These are phyloP conservation scores for Xylariaceae sp. DNA, from an alignment of 2,329 filamentous ascomycete species.

Conservation along the genomic window DNA sequence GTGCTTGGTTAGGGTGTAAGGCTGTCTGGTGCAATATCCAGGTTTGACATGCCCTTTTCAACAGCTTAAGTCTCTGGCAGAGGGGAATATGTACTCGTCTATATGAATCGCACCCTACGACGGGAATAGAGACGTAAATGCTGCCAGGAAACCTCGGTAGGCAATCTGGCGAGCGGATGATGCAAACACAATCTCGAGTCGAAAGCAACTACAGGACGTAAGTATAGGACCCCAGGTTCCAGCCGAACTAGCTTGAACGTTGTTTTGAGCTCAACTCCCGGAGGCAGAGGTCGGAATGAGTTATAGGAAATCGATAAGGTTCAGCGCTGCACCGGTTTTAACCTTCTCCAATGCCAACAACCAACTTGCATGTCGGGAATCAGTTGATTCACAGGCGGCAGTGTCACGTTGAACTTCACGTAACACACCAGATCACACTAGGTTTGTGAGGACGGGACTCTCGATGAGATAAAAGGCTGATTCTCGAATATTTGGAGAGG, in stretches of 20 bases:
- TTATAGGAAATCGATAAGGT: constrained; percentile 4
- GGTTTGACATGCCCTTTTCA: neutral
- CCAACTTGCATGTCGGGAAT: neutral
- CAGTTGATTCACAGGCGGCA: neutral
- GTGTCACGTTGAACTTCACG: constrained; percentile 11
- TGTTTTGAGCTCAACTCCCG: constrained; percentile 7
- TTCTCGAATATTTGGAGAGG: constrained; percentile 15
- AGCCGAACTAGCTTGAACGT: constrained; percentile 14
- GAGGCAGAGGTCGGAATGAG: constrained; percentile 7
- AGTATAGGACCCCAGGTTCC: neutral
- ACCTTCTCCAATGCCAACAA: neutral
- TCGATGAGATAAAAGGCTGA: constrained; percentile 19
- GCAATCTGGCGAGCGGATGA: constrained; percentile 14
- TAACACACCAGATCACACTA: constrained; percentile 3
- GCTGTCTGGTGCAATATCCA: neutral
- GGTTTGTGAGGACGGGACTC: neutral
- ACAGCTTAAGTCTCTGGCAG: neutral
- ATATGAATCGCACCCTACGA: neutral
- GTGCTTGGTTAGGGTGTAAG: neutral
- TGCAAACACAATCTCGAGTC: constrained; percentile 22
- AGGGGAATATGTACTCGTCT: neutral
- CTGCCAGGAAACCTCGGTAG: constrained; percentile 3
- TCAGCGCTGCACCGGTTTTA: neutral
- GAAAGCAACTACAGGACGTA: neutral
- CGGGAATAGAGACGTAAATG: constrained; percentile 16